Evolutionary conservation across 345 rosid species (phyloP).

Genomic region (Salix suchowensis): DNA sequence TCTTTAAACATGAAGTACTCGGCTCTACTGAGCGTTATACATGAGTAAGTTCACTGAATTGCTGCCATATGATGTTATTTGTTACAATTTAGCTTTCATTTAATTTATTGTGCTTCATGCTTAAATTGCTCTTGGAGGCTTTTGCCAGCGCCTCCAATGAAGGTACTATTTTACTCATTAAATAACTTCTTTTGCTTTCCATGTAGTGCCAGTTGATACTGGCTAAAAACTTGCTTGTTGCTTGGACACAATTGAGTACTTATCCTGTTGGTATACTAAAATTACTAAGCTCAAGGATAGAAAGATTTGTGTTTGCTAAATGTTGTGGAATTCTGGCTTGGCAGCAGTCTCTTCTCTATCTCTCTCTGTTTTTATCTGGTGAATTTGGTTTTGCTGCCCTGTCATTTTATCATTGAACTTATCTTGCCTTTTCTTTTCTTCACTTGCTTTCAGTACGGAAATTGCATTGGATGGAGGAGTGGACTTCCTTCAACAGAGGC

Average conservation of each 20-base stretch:
- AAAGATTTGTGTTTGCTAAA: neutral
- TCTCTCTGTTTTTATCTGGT: neutral
- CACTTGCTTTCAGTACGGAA: constrained; percentile 41
- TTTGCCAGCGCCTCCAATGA: neutral
- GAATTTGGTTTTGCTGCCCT: neutral
- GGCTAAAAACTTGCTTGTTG: neutral
- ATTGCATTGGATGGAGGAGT: constrained; percentile 37
- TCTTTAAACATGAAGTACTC: constrained; percentile 60
- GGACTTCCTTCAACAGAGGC: constrained; percentile 32
- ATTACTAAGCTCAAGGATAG: neutral
- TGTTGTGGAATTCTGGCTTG: neutral
- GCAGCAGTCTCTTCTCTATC: neutral
- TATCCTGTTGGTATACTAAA: neutral
- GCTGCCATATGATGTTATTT: neutral
- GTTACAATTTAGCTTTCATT: neutral
- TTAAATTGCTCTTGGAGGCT: neutral
- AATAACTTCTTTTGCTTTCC: neutral
- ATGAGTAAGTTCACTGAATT: constrained; percentile 47
- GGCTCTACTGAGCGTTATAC: constrained; percentile 46
- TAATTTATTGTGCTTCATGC: neutral
- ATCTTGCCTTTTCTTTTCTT: constrained; percentile 7
- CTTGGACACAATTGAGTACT: neutral
- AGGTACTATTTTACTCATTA: neutral
- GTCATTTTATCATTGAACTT: neutral
- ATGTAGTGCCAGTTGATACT: neutral